phyloP scores from a whole-genome alignment of 257 asterid species.

The Nicotiana tabacum region DNA sequence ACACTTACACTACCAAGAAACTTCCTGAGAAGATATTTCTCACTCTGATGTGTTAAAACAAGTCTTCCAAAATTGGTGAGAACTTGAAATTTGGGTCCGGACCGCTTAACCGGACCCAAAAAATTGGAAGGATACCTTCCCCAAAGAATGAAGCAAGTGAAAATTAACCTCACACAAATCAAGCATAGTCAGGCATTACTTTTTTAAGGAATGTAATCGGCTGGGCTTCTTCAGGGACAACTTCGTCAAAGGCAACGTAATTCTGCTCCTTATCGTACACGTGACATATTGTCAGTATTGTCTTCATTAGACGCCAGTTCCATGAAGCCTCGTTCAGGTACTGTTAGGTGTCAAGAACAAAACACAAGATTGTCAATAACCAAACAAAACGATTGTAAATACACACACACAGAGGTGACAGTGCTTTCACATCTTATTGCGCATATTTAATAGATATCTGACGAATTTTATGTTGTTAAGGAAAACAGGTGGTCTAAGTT shows the following conservation, averaged over 20 bases:
- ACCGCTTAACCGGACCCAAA: not conserved
- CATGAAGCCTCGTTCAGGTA: slow-evolving; percentile 90
- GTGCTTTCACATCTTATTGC: too few relatives aligned
- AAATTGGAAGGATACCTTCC: not conserved
- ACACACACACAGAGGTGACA: too few relatives aligned
- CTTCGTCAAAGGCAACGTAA: slow-evolving; percentile 64
- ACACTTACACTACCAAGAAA: not conserved
- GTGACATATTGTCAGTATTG: slow-evolving; percentile 81
- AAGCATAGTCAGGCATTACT: slow-evolving; percentile 86
- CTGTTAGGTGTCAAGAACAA: slow-evolving; percentile 30
- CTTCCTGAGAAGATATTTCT: not conserved
- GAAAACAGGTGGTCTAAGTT: not conserved
- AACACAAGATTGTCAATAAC: not conserved
- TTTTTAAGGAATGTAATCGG: slow-evolving; percentile 79
- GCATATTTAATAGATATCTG: too few relatives aligned
- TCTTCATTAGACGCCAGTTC: slow-evolving; percentile 99
- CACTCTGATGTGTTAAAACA: not conserved
- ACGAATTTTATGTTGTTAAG: too few relatives aligned
- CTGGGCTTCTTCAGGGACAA: slow-evolving; percentile 69
- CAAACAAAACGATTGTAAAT: not conserved
- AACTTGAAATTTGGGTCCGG: not conserved
- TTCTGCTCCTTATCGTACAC: slow-evolving; percentile 64
- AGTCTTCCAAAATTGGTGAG: not conserved
- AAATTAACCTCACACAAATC: slow-evolving; percentile 10
- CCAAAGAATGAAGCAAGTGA: not conserved